These are phyloP conservation scores for Reticulascus tulasneorum DNA, from an alignment of 2,329 filamentous ascomycete genomes.

Conservation along the genomic window DNA sequence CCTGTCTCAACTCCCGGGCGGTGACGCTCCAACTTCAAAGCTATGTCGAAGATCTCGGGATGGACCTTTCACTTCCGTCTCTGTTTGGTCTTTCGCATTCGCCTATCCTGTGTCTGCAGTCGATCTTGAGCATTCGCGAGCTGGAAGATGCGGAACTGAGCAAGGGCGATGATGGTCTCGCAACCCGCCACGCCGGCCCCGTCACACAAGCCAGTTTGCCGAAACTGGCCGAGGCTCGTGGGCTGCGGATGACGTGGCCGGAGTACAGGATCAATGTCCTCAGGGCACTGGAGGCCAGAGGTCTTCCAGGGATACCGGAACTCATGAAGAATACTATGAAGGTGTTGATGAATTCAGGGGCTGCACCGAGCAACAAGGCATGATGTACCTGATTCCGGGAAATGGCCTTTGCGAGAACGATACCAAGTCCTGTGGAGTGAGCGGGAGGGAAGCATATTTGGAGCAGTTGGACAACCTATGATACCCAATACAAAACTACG, in stretches of 20 bases:
- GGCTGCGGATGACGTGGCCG: slow-evolving; percentile 64
- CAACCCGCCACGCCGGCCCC: slow-evolving; percentile 58
- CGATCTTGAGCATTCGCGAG: slow-evolving; percentile 51
- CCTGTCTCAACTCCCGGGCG: slow-evolving; percentile 43
- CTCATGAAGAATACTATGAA: slow-evolving; percentile 82
- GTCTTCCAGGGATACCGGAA: slow-evolving; percentile 62
- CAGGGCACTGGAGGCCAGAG: slow-evolving; percentile 59
- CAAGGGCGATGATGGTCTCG: slow-evolving; percentile 30
- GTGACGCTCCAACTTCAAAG: slow-evolving; percentile 41
- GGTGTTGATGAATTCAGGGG: slow-evolving; percentile 59
- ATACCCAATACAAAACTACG: slow-evolving; percentile 4
- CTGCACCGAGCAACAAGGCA: too few relatives aligned
- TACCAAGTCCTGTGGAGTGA: slow-evolving; percentile 3
- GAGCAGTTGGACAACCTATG: not conserved
- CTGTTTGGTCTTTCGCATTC: slow-evolving; percentile 58
- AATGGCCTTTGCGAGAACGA: too few relatives aligned
- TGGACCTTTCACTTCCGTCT: slow-evolving; percentile 39
- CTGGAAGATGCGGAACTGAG: slow-evolving; percentile 53
- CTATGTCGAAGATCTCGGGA: slow-evolving; percentile 48
- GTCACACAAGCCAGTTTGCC: slow-evolving; percentile 65
- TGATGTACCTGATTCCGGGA: too few relatives aligned
- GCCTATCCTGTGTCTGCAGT: slow-evolving; percentile 51
- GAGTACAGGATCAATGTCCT: slow-evolving; percentile 73
- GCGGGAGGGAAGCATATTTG: not conserved
- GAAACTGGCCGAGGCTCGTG: slow-evolving; percentile 60